Evolutionary conservation across 495 filamentous ascomycete species (phyloP), one percentile per base, ranked within the genome.

Genomic region (Talaromyces wortmannii): DNA sequence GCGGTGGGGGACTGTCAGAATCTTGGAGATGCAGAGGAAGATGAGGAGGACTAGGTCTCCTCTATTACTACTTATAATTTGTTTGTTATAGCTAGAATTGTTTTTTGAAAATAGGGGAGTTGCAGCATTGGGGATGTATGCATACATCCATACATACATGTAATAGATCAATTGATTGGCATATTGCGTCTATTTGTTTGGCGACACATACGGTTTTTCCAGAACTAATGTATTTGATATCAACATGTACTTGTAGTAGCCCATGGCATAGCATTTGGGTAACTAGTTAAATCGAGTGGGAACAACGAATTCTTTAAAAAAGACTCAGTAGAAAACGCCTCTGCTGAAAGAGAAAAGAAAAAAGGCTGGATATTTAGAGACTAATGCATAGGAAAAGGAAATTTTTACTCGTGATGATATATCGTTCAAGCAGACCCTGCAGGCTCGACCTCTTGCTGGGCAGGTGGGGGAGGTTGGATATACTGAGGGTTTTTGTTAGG

Each of bases 1-100:
- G 86, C 86, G 63, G 78, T 90, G 65, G 87, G 87, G 3, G 62
- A 50, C 17, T 44, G 61, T 52, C 42, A 46, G 56, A 44, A 45
- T n/a, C 17, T 50, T 16, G 36, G 45, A 4, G 32, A 56, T 31
- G 55, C 23, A 30, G 55, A 45, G 11, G 45, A 50, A 30, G 45
- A 56, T 11, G 36, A 36, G 43, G 53, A 45, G n/a, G 50, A 53
- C 2, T 15, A 53, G 33, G 6, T 30, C 13, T 48, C 15, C n/a
- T 48, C 23, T 30, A 53, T 16, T 53, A 45, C 33, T 43, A 12
- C 44, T 11, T 18, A 45, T 23, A 23, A 23, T 23, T 23, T 23
- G 23, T 23, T 23, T 23, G 1, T 23, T 23, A 23, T 23, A 23
- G 23, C 23, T 4, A 23, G 23, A 23, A 4, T 23, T 23, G 23